Evolutionary conservation across 208 protist species (phyloP).

Genomic region (Sergeia podlipaevii): DNA sequence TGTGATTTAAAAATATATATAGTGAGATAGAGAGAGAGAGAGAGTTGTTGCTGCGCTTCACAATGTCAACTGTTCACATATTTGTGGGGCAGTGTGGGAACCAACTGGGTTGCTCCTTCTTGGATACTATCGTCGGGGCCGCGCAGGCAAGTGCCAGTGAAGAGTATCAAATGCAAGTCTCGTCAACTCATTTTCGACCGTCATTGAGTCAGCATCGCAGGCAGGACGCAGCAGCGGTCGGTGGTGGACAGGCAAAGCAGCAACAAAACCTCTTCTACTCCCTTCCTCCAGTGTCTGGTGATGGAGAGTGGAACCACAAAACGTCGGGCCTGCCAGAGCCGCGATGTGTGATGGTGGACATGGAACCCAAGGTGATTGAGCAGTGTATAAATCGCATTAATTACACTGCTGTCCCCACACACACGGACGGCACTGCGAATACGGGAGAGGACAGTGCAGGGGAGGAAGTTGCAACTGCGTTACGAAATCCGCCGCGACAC

Average conservation of each 20-base stretch:
- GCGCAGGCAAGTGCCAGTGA: slow-evolving; percentile 38
- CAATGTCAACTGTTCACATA: slow-evolving; percentile 62
- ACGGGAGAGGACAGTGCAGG: neutral
- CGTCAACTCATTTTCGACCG: slow-evolving; percentile 55
- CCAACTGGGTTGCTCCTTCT: slow-evolving; percentile 81
- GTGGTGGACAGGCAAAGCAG: neutral
- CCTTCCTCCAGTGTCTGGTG: neutral
- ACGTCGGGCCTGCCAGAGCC: slow-evolving; percentile 31
- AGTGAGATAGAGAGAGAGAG: neutral
- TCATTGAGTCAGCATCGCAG: slow-evolving; percentile 1
- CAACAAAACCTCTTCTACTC: neutral
- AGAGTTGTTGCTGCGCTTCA: no score
- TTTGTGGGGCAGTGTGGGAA: slow-evolving; percentile 92
- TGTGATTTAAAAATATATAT: neutral
- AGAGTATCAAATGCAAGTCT: slow-evolving; percentile 51
- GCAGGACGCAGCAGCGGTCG: neutral
- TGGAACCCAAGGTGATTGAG: slow-evolving; percentile 87
- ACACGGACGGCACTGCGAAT: neutral
- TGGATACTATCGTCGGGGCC: slow-evolving; percentile 53
- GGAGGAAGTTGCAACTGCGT: neutral
- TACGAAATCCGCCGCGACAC: neutral
- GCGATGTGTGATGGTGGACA: slow-evolving; percentile 85
- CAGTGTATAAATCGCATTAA: slow-evolving; percentile 19
- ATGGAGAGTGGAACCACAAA: neutral
- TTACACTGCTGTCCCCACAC: neutral